Conservation (phyloP, 768 basidiomycete species). For the Lactifluus hygrophoroides region DNA sequence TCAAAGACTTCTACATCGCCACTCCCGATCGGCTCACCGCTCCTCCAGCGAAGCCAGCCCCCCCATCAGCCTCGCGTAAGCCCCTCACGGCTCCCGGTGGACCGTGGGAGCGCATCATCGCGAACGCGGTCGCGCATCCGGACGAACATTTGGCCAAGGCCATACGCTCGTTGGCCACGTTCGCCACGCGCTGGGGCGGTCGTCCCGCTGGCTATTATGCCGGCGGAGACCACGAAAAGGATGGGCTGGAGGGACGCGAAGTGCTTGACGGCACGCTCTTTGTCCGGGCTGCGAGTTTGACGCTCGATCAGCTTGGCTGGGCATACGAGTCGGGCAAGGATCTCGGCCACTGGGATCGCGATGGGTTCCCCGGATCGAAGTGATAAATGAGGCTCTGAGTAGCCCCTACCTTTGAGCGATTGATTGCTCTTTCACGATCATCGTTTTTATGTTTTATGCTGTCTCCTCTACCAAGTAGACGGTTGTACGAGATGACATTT, state of each 20-base stretch:
- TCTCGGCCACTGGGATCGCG: conserved; percentile 3
- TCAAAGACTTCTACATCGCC: conserved; percentile 39
- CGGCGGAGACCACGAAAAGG: conserved; percentile 10
- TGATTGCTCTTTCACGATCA: too few species aligned
- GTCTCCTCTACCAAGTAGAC: too few species aligned
- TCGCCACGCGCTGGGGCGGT: conserved; percentile 36
- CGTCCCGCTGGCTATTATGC: conserved; percentile 30
- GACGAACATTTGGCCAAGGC: conserved; percentile 49
- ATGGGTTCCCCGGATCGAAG: background rate
- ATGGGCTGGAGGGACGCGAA: conserved; percentile 40
- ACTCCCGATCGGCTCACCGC: conserved; percentile 18
- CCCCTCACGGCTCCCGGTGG: conserved; percentile 9
- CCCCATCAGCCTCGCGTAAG: conserved; percentile 12
- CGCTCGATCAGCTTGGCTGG: conserved; percentile 28
- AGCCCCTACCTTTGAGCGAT: too few species aligned
- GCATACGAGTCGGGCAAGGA: conserved; percentile 12
- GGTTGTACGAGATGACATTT: too few species aligned
- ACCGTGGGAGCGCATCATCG: conserved; percentile 50
- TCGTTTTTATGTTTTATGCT: too few species aligned
- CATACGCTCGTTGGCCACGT: conserved; percentile 43
- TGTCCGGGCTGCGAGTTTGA: conserved; percentile 45
- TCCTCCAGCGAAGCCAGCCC: conserved; percentile 23
- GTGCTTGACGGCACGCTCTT: conserved; percentile 57
- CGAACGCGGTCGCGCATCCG: conserved; percentile 45
- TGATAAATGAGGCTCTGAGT: too few species aligned